A percentile compares a stretch with the other conserved stretches of the same genome.
Evolutionary conservation across 345 rosid species (phyloP).

Genomic region (Salix udensis): DNA sequence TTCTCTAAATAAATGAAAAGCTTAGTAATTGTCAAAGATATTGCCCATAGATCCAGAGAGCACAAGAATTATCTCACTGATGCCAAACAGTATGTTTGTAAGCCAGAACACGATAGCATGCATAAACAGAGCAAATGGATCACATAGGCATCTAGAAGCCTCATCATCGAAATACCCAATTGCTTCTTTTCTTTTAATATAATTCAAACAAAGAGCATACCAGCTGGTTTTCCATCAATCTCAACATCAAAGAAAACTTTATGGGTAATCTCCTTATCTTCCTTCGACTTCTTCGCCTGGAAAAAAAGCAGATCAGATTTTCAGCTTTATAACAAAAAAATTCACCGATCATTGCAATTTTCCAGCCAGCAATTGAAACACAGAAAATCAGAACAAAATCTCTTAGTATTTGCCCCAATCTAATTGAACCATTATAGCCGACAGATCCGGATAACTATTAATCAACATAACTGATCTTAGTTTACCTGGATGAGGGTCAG

Average conservation of each 20-base stretch:
- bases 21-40: neutral
- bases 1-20: no score
- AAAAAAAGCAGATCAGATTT: neutral
- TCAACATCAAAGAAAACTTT: constrained; percentile 92
- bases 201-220: constrained; percentile 34
- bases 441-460: neutral
- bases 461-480: neutral
- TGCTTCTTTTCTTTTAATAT: neutral
- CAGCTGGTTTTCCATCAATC: constrained; percentile 87
- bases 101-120: neutral
- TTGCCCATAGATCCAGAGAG: neutral
- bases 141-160: neutral
- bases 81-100: neutral
- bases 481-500: constrained; percentile 48
- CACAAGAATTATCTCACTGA: neutral
- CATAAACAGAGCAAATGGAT: neutral
- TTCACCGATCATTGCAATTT: neutral
- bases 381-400: neutral
- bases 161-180: neutral
- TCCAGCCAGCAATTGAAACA: no score
- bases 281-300: constrained; percentile 71
- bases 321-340: neutral
- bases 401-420: neutral
- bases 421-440: neutral
- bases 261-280: constrained; percentile 70